Conservation (phyloP, 2,329 filamentous ascomycete species). For the Lecanicillium sp. region DNA sequence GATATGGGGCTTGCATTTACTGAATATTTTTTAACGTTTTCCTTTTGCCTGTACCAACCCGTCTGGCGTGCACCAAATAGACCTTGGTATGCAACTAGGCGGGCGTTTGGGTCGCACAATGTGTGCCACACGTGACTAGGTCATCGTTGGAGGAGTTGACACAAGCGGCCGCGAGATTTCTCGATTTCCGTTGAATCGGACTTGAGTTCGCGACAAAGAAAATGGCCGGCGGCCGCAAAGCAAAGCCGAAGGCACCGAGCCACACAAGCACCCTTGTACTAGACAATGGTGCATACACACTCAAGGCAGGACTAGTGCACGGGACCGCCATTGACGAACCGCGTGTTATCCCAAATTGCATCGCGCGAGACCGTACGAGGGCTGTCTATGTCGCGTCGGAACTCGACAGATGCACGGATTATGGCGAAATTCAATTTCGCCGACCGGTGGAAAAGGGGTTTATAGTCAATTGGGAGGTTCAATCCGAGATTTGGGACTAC, state of each 20-base stretch:
- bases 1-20: too few relatives aligned
- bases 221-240: slow-evolving; percentile 43
- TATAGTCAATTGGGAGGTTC: slow-evolving; percentile 91
- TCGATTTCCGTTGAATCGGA: too few relatives aligned
- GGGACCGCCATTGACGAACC: slow-evolving; percentile 45
- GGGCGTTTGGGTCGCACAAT: too few relatives aligned
- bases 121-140: too few relatives aligned
- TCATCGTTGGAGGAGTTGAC: too few relatives aligned
- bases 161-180: too few relatives aligned
- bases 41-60: too few relatives aligned
- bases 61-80: too few relatives aligned
- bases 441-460: slow-evolving; percentile 91
- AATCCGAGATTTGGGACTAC: slow-evolving; percentile 93
- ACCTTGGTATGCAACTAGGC: too few relatives aligned
- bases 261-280: slow-evolving; percentile 70
- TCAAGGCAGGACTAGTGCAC: slow-evolving; percentile 78
- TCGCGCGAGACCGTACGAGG: slow-evolving; percentile 74
- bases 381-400: slow-evolving; percentile 75
- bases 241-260: slow-evolving; percentile 39
- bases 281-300: slow-evolving; percentile 85
- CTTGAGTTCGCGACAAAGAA: too few relatives aligned
- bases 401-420: slow-evolving; percentile 73
- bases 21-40: too few relatives aligned
- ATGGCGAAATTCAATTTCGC: slow-evolving; percentile 79
- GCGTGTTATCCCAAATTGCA: slow-evolving; percentile 74